Evolutionary conservation across 2,329 filamentous ascomycete species (phyloP), one percentile per base, ranked within the genome.

Genomic region (Colletotrichum graminicola): DNA sequence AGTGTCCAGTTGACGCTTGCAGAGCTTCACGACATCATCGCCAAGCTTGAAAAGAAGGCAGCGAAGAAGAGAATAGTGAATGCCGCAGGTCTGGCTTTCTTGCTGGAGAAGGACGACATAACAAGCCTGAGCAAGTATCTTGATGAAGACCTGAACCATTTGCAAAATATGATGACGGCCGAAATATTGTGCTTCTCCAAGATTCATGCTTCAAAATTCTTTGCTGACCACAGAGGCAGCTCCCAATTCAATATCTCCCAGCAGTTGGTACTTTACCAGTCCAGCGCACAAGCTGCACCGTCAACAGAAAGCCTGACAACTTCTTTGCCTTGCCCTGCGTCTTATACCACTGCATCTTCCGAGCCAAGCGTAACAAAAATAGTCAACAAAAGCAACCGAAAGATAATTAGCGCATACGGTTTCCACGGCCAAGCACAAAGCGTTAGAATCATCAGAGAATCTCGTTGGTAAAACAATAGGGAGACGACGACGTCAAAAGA

Each of bases 91-190:
- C 26, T 65, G 5, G 4, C 34, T 5, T 68, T 65, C 12, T 41
- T 65, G 43, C 36, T 36, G 21, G 52, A 51, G 34, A 68, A 61
- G 23, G 60, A 68, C 32, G 60, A 65, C 0, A 54, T 68, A 52
- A 6, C 34, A 5, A 52, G 43, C 1, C 6, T 68, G 54, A 54
- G 66, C 34, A 34, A 41, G n/a, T 51, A 32, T n/a, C 39, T 65
- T 26, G 54, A 68, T 1, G 60, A 59, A 34, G 61, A 68, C 14
- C 43, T 64, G 60, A 45, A 45, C 3, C 16, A 68, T 49, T 21
- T 68, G 8, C 66, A 68, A 52, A 43, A 63, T 21, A 57, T 68
- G 43, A 62, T 68, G 36, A 68, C 43, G 4, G 12, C 36, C 8
- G 60, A 52, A 23, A 41, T 57, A 10, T 55, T 43, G 51, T 57